phyloP scores from a whole-genome alignment of 1,284 basidiomycete species.

The Sporisorium graminicola region DNA sequence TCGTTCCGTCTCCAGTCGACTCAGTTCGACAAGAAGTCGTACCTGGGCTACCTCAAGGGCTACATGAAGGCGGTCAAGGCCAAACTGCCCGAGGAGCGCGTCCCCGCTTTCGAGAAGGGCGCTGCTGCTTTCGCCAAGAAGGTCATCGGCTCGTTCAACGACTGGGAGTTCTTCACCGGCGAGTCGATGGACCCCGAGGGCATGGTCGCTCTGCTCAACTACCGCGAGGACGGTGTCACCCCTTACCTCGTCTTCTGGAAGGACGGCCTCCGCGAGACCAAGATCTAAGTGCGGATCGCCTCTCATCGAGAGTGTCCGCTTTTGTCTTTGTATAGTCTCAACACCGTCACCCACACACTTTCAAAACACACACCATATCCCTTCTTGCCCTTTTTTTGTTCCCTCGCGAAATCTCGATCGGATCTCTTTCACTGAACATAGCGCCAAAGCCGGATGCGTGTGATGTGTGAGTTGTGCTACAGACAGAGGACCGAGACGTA shows the following conservation, averaged over 20 bases:
- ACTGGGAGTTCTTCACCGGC: slow-evolving; percentile 89
- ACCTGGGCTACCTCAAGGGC: slow-evolving; percentile 84
- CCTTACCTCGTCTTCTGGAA: slow-evolving; percentile 76
- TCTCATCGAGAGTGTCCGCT: neutral
- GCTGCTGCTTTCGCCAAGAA: slow-evolving; percentile 76
- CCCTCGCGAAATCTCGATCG: slow-evolving; percentile 7
- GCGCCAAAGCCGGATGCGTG: neutral
- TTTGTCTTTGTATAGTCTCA: neutral
- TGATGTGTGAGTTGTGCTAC: neutral
- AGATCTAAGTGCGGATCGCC: slow-evolving; percentile 57
- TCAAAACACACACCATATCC: neutral
- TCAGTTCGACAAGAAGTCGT: slow-evolving; percentile 91
- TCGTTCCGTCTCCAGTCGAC: slow-evolving; percentile 91
- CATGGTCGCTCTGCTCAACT: slow-evolving; percentile 70
- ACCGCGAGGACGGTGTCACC: slow-evolving; percentile 75
- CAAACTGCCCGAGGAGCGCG: slow-evolving; percentile 74
- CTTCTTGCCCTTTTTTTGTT: neutral
- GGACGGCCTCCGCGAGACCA: slow-evolving; percentile 68
- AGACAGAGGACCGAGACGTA: too few species aligned
- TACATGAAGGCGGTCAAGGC: slow-evolving; percentile 87
- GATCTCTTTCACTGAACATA: slow-evolving; percentile 9
- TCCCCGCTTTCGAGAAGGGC: slow-evolving; percentile 85
- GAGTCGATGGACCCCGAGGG: slow-evolving; percentile 74
- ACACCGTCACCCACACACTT: too few species aligned
- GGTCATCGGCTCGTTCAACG: slow-evolving; percentile 87